Evolutionary conservation across 2,329 filamentous ascomycete genomes (phyloP).

Genomic region (Fusarium domesticum): DNA sequence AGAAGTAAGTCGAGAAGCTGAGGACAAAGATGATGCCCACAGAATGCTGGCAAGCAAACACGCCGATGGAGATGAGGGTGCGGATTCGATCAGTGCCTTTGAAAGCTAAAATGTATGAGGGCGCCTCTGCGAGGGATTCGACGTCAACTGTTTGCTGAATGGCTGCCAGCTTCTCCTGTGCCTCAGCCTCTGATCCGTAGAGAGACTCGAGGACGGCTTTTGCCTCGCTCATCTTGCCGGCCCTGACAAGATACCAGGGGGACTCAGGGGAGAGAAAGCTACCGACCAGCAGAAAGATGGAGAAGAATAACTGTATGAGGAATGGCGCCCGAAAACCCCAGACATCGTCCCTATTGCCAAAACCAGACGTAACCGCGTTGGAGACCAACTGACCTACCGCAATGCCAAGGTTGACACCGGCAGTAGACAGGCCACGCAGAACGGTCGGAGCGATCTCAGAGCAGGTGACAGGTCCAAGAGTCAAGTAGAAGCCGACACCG

Average conservation of each 20-base stretch:
- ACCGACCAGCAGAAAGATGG: constrained; percentile 30
- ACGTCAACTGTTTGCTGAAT: constrained; percentile 35
- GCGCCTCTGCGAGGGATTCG: constrained; percentile 26
- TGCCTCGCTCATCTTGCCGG: constrained; percentile 32
- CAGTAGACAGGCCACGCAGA: constrained; percentile 47
- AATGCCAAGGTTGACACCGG: constrained; percentile 50
- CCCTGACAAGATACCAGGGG: constrained; percentile 39
- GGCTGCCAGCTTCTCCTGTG: constrained; percentile 35
- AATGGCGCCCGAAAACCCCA: constrained; percentile 53
- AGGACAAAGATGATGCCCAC: constrained; percentile 45
- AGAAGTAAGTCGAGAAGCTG: constrained; percentile 43
- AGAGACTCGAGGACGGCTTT: constrained; percentile 31
- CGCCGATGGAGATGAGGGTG: constrained; percentile 39
- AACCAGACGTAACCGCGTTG: constrained; percentile 54
- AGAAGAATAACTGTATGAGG: constrained; percentile 39
- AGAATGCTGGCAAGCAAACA: constrained; percentile 42
- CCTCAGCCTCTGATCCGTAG: constrained; percentile 31
- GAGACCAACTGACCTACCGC: constrained; percentile 54
- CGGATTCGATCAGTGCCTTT: constrained; percentile 40
- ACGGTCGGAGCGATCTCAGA: constrained; percentile 46
- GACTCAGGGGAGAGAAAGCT: constrained; percentile 42
- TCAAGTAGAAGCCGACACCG: constrained; percentile 47
- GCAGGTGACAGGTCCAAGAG: constrained; percentile 45
- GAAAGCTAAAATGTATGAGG: constrained; percentile 41
- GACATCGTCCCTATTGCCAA: constrained; percentile 47